Base-by-base conservation (phyloP, 495 filamentous ascomycete species). In the Lophiostoma macrostomum region DNA sequence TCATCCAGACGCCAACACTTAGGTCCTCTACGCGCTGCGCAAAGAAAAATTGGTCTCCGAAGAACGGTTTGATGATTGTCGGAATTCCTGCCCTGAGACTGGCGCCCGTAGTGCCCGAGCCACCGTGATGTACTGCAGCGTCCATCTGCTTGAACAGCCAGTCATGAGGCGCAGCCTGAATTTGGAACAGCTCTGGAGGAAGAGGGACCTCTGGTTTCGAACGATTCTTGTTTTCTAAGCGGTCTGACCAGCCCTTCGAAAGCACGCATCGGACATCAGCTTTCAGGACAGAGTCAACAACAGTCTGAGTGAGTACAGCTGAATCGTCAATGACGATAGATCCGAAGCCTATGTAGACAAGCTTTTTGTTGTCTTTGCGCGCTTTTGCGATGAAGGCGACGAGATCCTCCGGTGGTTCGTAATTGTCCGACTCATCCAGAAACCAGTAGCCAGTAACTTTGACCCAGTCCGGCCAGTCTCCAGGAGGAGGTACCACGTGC, bases 171-270 rank as follows among this genome's bases (percentile, higher is more conserved):
- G 90, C 93, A 13, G 87, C 82, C 61, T 90, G 83, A 67, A 97
- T 96, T 65, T 87, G 86, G 61, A 85, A 76, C 47, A 98, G 93
- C 53, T 89, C 85, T 0, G 80, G 72, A 1, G 93, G 91, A 5
- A 98, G 74, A 5, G 78, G 77, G 25, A 87, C 76, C 64, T 96
- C 90, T 0, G 77, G 66, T 37, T 76, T 79, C 5, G 70, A 68
- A 40, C 77, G 76, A 19, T 80, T 73, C 35, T 81, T 74, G 28
- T 76, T 78, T 57, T 76, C 82, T 12, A 90, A 75, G 18, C 91
- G 81, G 67, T 97, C 93, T n/a, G 90, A 95, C 93, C 93, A 98
- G n/a, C 93, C 93, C 66, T 97, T 97, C 22, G 89, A 95, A 6
- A 98, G 77, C 61, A 98, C 93, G 61, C 94, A 97, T 37, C 91